Conservation (phyloP, 2,329 filamentous ascomycete species). For the Phaeosphaeriaceae sp. region DNA sequence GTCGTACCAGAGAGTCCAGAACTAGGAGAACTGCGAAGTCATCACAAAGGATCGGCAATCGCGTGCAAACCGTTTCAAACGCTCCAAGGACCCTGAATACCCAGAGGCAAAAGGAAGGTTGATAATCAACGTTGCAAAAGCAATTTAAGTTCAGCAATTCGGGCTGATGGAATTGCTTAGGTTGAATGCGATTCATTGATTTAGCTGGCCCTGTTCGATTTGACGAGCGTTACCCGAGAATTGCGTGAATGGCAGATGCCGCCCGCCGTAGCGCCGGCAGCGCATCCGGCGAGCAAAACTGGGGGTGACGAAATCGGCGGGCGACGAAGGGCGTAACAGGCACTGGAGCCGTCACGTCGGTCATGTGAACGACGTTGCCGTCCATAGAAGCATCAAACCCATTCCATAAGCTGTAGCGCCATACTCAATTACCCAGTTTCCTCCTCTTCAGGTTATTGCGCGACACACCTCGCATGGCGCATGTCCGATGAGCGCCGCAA, state of each 20-base stretch:
- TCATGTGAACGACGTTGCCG: conserved; percentile 6
- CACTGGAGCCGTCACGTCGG: conserved; percentile 15
- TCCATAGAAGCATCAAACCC: conserved; percentile 10
- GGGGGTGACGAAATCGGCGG: conserved; percentile 18
- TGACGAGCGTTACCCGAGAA: neutral
- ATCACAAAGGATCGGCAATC: neutral
- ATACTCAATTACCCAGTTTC: conserved; percentile 12
- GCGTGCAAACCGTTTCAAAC: neutral
- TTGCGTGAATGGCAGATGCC: conserved; percentile 17
- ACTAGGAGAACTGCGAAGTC: conserved; percentile 5
- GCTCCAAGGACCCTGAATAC: neutral
- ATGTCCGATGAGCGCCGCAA: conserved; percentile 41
- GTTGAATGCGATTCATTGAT: neutral
- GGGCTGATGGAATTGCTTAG: neutral
- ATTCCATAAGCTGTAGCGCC: conserved; percentile 18
- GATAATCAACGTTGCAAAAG: neutral
- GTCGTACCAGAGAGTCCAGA: conserved; percentile 2
- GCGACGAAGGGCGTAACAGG: conserved; percentile 6
- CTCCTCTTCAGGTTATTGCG: conserved; percentile 20
- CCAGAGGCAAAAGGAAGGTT: neutral
- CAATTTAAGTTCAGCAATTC: neutral
- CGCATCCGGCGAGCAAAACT: conserved; percentile 1
- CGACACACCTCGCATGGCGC: conserved; percentile 40
- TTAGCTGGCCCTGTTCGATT: neutral
- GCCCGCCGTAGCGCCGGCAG: conserved; percentile 17